A percentile compares a stretch with the other conserved stretches of the same genome.
phyloP scores from a whole-genome alignment of 345 rosid species.

The Bruguiera sexangula region DNA sequence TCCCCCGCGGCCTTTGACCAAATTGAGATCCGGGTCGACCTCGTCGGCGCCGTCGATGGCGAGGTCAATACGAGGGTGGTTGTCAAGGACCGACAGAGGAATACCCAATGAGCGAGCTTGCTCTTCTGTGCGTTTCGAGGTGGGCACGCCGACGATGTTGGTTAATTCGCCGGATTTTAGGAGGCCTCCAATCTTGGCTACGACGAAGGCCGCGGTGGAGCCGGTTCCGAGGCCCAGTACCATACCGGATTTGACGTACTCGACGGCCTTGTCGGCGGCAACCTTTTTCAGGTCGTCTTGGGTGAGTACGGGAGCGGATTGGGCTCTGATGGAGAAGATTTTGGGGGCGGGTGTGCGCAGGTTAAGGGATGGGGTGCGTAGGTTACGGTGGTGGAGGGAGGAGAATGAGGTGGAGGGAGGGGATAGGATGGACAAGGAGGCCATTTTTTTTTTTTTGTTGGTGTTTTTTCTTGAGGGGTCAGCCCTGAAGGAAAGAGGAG shows the following conservation, averaged over 20 bases:
- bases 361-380: slow-evolving; percentile 14
- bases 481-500: neutral
- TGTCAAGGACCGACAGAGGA: slow-evolving; percentile 71
- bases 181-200: slow-evolving; percentile 73
- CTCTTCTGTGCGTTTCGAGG: slow-evolving; percentile 92
- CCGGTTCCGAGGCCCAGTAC: slow-evolving; percentile 97
- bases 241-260: slow-evolving; percentile 90
- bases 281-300: slow-evolving; percentile 87
- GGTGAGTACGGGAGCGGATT: slow-evolving; percentile 66
- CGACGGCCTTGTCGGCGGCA: slow-evolving; percentile 98
- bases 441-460: slow-evolving; percentile 29
- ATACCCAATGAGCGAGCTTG: slow-evolving; percentile 79
- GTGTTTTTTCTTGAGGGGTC: slow-evolving; percentile 12
- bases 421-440: slow-evolving; percentile 50
- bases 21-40: slow-evolving; percentile 84
- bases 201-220: slow-evolving; percentile 97
- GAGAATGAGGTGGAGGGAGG: slow-evolving; percentile 34
- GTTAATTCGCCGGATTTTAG: slow-evolving; percentile 62
- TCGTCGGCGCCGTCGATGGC: slow-evolving; percentile 99
- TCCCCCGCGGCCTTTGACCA: slow-evolving; percentile 96
- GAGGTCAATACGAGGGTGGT: slow-evolving; percentile 72
- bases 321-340: slow-evolving; percentile 48
- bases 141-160: slow-evolving; percentile 81
- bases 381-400: slow-evolving; percentile 21
- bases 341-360: slow-evolving; percentile 35